Percentiles rank a stretch among this genome's conserved stretches.
Conservation (phyloP, 345 rosid genomes). For the Heritiera fomes region DNA sequence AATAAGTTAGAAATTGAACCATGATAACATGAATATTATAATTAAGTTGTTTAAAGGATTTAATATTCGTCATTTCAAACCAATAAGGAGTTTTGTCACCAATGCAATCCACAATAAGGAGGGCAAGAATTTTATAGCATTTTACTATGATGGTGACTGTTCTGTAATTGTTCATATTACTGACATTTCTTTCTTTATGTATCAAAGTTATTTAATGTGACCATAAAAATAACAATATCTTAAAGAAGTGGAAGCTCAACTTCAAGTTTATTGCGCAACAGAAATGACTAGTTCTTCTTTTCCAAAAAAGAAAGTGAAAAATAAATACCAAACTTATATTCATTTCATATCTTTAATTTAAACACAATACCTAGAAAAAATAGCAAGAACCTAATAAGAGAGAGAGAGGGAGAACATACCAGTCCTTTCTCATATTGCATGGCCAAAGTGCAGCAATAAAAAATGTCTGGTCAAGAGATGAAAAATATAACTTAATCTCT, state of each 20-base stretch:
- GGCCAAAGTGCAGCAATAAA: slow-evolving; percentile 98
- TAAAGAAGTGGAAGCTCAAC: neutral
- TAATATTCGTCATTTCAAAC: neutral
- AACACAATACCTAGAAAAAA: neutral
- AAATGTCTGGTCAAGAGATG: slow-evolving; percentile 70
- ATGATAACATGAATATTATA: neutral
- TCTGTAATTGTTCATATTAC: neutral
- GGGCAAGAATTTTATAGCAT: neutral
- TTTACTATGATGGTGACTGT: neutral
- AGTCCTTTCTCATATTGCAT: slow-evolving; percentile 96
- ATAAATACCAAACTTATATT: neutral
- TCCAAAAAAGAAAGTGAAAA: neutral
- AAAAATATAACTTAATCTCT: slow-evolving; percentile 11
- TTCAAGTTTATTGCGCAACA: neutral
- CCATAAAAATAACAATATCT: neutral
- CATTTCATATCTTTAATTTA: neutral
- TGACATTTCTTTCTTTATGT: neutral
- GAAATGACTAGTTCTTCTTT: neutral
- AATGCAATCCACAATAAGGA: neutral
- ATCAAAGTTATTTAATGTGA: neutral
- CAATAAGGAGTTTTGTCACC: neutral
- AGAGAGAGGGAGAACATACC: slow-evolving; percentile 50
- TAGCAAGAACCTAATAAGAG: neutral
- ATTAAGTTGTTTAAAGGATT: neutral
- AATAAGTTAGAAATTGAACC: neutral